Percentiles rank a stretch among this genome's conserved stretches.
Evolutionary conservation across 345 rosid genomes (phyloP).

Genomic region (Syzygium grande): DNA sequence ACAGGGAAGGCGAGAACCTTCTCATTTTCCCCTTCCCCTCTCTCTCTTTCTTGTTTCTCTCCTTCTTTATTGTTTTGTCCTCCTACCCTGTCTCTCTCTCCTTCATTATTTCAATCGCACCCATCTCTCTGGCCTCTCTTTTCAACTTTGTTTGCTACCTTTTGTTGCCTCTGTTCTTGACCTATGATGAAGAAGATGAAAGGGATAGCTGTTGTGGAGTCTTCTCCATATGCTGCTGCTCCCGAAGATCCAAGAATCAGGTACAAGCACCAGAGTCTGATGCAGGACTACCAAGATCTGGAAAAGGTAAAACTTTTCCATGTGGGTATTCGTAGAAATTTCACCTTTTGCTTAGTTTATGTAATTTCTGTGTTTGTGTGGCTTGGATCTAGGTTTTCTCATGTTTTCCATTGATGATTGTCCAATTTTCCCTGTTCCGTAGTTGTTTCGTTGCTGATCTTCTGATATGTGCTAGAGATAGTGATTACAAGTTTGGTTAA

Average conservation of each 20-base stretch:
- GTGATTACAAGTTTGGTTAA: background rate
- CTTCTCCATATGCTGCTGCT: background rate
- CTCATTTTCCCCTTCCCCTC: background rate
- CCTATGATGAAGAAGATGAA: slow-evolving; percentile 7
- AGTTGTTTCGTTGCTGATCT: background rate
- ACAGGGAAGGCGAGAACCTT: slow-evolving; percentile 2
- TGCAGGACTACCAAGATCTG: slow-evolving; percentile 19
- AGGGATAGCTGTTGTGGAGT: background rate
- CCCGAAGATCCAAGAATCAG: slow-evolving; percentile 3
- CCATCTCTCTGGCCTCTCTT: background rate
- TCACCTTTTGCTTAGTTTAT: background rate
- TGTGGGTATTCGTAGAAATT: background rate
- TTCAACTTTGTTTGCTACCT: background rate
- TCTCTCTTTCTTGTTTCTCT: background rate
- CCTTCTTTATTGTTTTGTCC: background rate
- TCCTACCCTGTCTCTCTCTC: background rate
- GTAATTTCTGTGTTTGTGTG: background rate
- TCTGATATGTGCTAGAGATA: background rate
- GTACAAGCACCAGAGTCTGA: slow-evolving; percentile 11
- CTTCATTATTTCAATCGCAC: background rate
- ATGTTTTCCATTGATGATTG: background rate
- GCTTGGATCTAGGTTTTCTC: background rate
- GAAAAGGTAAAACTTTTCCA: background rate
- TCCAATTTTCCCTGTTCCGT: background rate
- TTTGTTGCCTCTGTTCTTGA: background rate